Base-by-base conservation (phyloP, 768 basidiomycete genomes). In the Asterophora parasitica region DNA sequence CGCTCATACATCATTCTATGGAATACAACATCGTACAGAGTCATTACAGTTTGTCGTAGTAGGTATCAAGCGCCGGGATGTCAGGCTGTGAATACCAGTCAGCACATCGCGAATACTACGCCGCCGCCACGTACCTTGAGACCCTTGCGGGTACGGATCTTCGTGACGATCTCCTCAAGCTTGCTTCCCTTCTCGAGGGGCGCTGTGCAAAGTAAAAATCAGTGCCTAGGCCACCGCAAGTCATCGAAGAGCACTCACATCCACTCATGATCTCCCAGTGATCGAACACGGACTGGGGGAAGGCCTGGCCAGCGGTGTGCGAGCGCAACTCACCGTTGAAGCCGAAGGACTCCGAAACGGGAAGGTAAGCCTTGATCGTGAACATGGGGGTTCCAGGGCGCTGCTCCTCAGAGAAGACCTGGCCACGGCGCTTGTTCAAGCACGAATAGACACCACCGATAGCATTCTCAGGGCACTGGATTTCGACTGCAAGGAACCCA, bases 321-420 rank as follows among this genome's bases (percentile, higher is more conserved):
- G 83, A 81, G 57, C 95, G 88, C 46, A 99, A 85, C 61, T 90
- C 93, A 59, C 88, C 91, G 70, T 93, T 98, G 87, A 98, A 98
- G 58, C 95, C 94, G 74, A 96, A 95, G 12, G 89, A 92, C 71
- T 92, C 90, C 65, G 76, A 74, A 65, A 92, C 90, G 59, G 92
- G 92, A 33, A 93, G 77, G 77, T 92, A 92, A 19, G 93, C 93
- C 81, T 96, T 98, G 72, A 99, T 87, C 39, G 88, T 98, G 85
- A 95, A 95, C 92, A 97, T 96, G 54, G 96, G 95, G n/a, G 96
- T 98, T 74, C 96, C 96, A 4, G 83, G 75, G 61, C 95, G 79
- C 73, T 98, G 95, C 71, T 97, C 95, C 71, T 97, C 90, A 58
- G 87, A 88, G 81, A 94, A 95, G 53, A 99, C 95, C 67, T 96